These are phyloP conservation scores for Lophiostoma macrostomum DNA, from an alignment of 495 filamentous ascomycete species.

Conservation along the genomic window DNA sequence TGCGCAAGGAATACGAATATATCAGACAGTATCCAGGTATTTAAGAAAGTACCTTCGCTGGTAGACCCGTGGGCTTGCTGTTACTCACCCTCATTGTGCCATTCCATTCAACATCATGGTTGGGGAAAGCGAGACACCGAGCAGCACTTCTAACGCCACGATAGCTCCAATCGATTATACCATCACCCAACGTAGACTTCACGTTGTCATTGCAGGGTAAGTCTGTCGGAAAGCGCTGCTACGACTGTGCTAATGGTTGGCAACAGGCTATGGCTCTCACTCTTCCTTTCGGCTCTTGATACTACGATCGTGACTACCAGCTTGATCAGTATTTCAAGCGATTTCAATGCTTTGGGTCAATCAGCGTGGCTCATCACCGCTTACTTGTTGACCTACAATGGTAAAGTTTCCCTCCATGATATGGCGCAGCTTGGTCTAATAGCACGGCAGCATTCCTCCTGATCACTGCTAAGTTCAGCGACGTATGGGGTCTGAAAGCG, in stretches of 20 bases:
- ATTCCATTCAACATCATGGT: no score
- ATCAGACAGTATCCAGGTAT: no score
- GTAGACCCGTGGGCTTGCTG: no score
- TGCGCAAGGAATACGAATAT: no score
- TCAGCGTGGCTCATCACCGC: conserved; percentile 26
- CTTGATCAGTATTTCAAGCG: conserved; percentile 28
- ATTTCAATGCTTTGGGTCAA: conserved; percentile 20
- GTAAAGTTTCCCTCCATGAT: conserved; percentile 5
- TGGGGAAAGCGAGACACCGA: neutral
- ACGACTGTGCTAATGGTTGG: neutral
- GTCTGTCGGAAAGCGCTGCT: no score
- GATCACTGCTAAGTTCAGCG: conserved; percentile 30
- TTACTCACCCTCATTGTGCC: no score
- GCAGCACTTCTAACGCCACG: neutral
- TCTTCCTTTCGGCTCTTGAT: conserved; percentile 30
- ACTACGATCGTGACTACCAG: conserved; percentile 28
- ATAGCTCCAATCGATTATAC: conserved; percentile 1
- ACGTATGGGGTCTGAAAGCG: conserved; percentile 25
- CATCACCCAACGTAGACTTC: conserved; percentile 15
- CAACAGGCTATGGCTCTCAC: conserved; percentile 29
- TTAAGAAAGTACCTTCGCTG: no score
- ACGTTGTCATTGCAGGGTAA: conserved; percentile 27
- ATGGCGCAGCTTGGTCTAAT: no score
- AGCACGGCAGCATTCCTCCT: conserved; percentile 16
- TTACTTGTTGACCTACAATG: conserved; percentile 32